Percentiles rank a stretch among this genome's conserved stretches.
Conservation (phyloP, 257 asterid genomes). For the Thymus quinquecostatus region DNA sequence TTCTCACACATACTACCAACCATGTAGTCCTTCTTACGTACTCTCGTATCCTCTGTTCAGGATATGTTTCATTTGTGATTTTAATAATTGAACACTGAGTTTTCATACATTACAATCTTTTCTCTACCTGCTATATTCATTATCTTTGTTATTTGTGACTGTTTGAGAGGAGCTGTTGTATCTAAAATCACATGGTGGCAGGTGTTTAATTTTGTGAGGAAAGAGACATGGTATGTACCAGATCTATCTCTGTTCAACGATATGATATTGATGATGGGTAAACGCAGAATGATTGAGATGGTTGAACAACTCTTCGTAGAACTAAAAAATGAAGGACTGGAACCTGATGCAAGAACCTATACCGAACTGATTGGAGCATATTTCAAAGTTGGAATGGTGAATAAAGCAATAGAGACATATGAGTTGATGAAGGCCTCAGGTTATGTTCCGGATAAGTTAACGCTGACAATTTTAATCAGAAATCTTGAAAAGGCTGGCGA, state of each 20-base stretch:
- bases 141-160: not conserved
- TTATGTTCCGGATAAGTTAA: conserved; percentile 62
- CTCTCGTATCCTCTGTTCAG: not conserved
- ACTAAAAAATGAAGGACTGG: conserved; percentile 55
- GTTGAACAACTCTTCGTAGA: conserved; percentile 53
- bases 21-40: not conserved
- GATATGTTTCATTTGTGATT: conserved; percentile 5
- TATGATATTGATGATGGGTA: conserved; percentile 66
- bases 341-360: conserved; percentile 64
- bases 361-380: conserved; percentile 79
- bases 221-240: conserved; percentile 66
- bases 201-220: conserved; percentile 67
- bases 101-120: not conserved
- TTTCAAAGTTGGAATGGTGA: conserved; percentile 57
- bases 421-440: conserved; percentile 73
- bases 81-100: not conserved
- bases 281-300: conserved; percentile 55
- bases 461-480: conserved; percentile 58
- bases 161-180: not conserved
- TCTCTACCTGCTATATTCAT: not conserved
- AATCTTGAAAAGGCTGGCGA: conserved; percentile 68
- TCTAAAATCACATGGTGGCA: conserved; percentile 44
- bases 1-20: no score
- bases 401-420: conserved; percentile 62
- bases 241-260: conserved; percentile 55